A percentile compares a stretch with the other conserved stretches of the same genome.
These are phyloP conservation scores for Tricholoma matsutake DNA, from an alignment of 768 basidiomycete genomes.

Conservation along the genomic window DNA sequence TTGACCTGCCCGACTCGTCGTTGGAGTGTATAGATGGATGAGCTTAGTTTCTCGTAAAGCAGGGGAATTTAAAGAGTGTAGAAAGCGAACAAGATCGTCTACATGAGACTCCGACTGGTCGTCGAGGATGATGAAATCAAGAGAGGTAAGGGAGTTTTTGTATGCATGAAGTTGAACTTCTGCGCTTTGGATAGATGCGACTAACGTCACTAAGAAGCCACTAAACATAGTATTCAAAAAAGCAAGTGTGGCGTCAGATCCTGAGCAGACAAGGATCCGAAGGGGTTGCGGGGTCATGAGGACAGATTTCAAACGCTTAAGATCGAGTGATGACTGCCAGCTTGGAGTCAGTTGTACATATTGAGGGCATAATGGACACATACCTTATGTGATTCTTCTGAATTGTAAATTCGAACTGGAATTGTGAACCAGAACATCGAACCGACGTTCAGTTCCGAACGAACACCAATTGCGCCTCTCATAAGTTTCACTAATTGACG, in stretches of 20 bases:
- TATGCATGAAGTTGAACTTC: conserved; percentile 37
- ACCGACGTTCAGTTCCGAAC: conserved; percentile 60
- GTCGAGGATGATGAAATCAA: conserved; percentile 69
- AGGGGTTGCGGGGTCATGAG: conserved; percentile 46
- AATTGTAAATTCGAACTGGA: conserved; percentile 55
- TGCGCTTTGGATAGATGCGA: conserved; percentile 44
- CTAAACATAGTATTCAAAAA: conserved; percentile 56
- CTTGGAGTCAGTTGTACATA: neutral
- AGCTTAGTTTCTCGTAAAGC: conserved; percentile 55
- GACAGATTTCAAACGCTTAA: conserved; percentile 43
- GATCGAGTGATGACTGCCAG: conserved; percentile 42
- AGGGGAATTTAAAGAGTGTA: conserved; percentile 37
- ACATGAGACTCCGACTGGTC: conserved; percentile 59
- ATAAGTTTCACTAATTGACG: conserved; percentile 74
- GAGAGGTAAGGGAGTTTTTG: conserved; percentile 26
- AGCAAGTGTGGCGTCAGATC: conserved; percentile 53
- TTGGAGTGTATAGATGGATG: conserved; percentile 71
- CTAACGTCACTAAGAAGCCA: conserved; percentile 47
- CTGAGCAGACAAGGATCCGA: conserved; percentile 54
- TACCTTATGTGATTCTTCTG: conserved; percentile 58
- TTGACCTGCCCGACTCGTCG: conserved; percentile 53
- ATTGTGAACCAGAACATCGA: conserved; percentile 76
- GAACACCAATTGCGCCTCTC: conserved; percentile 69
- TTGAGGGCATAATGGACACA: neutral
- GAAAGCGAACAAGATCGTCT: conserved; percentile 51